Percentiles rank a stretch among this genome's conserved stretches.
These are phyloP conservation scores for Helicocarpus griseus DNA, from an alignment of 2,329 filamentous ascomycete genomes.

Conservation along the genomic window DNA sequence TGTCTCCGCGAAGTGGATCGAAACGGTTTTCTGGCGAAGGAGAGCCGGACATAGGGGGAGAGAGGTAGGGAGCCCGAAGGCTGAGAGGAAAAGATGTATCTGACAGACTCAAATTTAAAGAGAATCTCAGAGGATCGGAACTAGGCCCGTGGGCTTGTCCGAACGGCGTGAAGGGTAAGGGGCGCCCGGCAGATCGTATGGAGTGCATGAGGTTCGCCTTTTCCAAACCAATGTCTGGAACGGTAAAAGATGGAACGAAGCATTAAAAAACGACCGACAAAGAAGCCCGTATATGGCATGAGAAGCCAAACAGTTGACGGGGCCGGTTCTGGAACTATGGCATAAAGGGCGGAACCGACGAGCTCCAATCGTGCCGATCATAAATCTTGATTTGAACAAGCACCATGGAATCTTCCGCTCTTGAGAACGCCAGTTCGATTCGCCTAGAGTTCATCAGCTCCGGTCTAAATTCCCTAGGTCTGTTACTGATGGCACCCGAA, in stretches of 20 bases:
- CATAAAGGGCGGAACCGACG: conserved; percentile 1
- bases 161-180: conserved; percentile 11
- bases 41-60: conserved; percentile 27
- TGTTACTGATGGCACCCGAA: not conserved
- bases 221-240: conserved; percentile 1
- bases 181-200: conserved; percentile 10
- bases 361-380: conserved; percentile 3
- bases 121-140: conserved; percentile 18
- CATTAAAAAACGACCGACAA: conserved; percentile 2
- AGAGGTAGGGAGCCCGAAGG: conserved; percentile 21
- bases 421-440: not conserved
- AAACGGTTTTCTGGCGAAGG: conserved; percentile 19
- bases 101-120: conserved; percentile 18
- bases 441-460: conserved; percentile 1
- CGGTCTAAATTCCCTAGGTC: conserved; percentile 2
- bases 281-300: conserved; percentile 3
- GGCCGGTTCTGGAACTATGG: not conserved
- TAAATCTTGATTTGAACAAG: conserved; percentile 1
- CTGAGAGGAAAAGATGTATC: conserved; percentile 14
- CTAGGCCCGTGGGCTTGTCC: conserved; percentile 16
- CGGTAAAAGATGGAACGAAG: not conserved
- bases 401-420: conserved; percentile 3
- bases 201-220: conserved; percentile 13
- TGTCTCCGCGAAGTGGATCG: conserved; percentile 18
- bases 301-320: not conserved